phyloP scores from a whole-genome alignment of 306 rosid species.

The Acmispon strigosus region DNA sequence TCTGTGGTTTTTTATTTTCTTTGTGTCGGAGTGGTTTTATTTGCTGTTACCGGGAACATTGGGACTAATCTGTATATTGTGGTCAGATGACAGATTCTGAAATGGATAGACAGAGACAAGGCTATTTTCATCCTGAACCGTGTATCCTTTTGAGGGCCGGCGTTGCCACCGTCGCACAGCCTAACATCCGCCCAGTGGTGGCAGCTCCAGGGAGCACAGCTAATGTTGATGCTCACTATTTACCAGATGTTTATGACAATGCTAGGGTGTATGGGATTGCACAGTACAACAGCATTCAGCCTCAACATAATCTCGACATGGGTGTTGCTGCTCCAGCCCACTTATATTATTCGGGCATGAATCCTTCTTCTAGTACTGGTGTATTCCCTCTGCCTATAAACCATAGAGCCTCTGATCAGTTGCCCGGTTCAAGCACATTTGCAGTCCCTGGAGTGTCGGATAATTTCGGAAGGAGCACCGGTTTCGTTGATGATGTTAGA shows the following conservation, averaged over 20 bases:
- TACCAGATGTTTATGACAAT: constrained; percentile 62
- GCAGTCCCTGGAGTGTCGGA: constrained; percentile 48
- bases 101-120: constrained; percentile 65
- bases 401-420: constrained; percentile 50
- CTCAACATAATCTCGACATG: constrained; percentile 59
- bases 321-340: constrained; percentile 45
- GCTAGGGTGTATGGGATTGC: constrained; percentile 53
- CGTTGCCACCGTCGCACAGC: constrained; percentile 44
- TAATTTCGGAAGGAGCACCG: constrained; percentile 51
- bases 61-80: constrained; percentile 38
- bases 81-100: constrained; percentile 64
- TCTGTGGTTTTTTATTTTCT: background rate
- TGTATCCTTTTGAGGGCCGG: constrained; percentile 38
- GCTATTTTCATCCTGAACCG: constrained; percentile 55
- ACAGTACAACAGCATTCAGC: constrained; percentile 51
- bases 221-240: constrained; percentile 47
- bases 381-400: constrained; percentile 52
- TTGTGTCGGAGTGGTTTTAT: constrained; percentile 12
- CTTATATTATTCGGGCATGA: constrained; percentile 56
- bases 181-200: constrained; percentile 42
- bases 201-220: constrained; percentile 56
- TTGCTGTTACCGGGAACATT: constrained; percentile 19
- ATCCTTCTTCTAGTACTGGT: constrained; percentile 60
- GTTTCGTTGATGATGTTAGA: constrained; percentile 61
- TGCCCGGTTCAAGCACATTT: constrained; percentile 54